These are phyloP conservation scores for Backusella sp. DNA, from an alignment of 192 early-diverging fungal species.

Conservation along the genomic window DNA sequence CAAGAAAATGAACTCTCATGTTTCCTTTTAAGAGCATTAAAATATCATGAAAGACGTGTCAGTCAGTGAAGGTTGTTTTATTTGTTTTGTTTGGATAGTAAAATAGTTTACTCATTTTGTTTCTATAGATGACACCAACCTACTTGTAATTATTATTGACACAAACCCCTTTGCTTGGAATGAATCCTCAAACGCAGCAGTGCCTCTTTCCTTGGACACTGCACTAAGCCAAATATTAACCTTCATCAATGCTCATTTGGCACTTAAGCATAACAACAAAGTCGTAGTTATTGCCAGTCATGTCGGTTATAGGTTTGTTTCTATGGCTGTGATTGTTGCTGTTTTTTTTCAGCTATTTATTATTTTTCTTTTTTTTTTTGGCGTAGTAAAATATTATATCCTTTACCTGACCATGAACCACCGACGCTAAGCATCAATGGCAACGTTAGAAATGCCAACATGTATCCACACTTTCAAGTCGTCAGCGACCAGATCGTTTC, in stretches of 20 bases:
- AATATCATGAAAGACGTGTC: conserved; percentile 29
- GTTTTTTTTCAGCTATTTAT: background rate
- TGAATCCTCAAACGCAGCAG: conserved; percentile 36
- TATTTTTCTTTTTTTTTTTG: too few relatives aligned
- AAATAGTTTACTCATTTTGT: background rate
- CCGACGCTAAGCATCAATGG: conserved; percentile 16
- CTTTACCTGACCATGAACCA: conserved; percentile 37
- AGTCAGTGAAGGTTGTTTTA: conserved; percentile 31
- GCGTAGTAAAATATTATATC: conserved; percentile 56
- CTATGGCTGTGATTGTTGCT: background rate
- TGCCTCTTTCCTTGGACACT: conserved; percentile 57
- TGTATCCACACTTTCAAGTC: conserved; percentile 56
- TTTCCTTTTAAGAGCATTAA: background rate
- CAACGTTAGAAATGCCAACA: conserved; percentile 47
- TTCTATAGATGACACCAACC: conserved; percentile 61
- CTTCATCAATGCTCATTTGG: conserved; percentile 93
- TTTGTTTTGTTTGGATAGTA: background rate
- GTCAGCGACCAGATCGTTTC: conserved; percentile 49
- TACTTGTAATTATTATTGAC: conserved; percentile 83
- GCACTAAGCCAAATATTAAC: conserved; percentile 77
- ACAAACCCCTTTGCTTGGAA: conserved; percentile 80
- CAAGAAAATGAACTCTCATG: background rate
- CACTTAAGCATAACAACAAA: conserved; percentile 83
- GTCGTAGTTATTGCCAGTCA: conserved; percentile 84
- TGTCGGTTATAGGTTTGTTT: conserved; percentile 49